Evolutionary conservation across 1,139 yeast species (phyloP).

Genomic region (Debaryomyces coudertii): DNA sequence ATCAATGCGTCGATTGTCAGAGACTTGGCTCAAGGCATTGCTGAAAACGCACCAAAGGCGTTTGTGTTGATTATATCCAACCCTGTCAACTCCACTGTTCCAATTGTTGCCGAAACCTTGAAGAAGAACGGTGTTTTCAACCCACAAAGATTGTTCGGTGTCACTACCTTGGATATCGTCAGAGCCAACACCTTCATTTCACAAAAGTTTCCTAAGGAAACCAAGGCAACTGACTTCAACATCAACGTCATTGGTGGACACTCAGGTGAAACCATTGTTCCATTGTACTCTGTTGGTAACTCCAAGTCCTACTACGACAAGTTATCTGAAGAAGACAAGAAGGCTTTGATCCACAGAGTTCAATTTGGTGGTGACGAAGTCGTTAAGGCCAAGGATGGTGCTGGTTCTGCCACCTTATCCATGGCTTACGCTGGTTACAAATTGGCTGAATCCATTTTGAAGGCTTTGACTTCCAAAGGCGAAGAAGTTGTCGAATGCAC

Average conservation of each 20-base stretch:
- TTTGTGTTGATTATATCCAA: slow-evolving; percentile 86
- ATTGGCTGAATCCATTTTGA: slow-evolving; percentile 85
- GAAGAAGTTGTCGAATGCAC: slow-evolving; percentile 76
- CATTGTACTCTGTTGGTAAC: slow-evolving; percentile 69
- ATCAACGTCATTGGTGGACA: slow-evolving; percentile 94
- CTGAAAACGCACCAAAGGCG: slow-evolving; percentile 86
- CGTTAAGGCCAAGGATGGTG: slow-evolving; percentile 97
- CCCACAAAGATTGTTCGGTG: slow-evolving; percentile 93
- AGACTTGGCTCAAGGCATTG: slow-evolving; percentile 87
- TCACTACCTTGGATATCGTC: slow-evolving; percentile 92
- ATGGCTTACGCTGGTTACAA: slow-evolving; percentile 99
- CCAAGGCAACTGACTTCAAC: slow-evolving; percentile 73
- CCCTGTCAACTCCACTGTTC: slow-evolving; percentile 98
- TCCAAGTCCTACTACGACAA: slow-evolving; percentile 50
- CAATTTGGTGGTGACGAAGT: slow-evolving; percentile 99
- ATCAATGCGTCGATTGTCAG: slow-evolving; percentile 96
- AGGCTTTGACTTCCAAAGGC: slow-evolving; percentile 56
- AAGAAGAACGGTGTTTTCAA: slow-evolving; percentile 85
- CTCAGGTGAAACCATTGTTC: slow-evolving; percentile 97
- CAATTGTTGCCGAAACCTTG: slow-evolving; percentile 94
- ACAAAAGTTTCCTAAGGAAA: slow-evolving; percentile 52
- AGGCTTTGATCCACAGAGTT: slow-evolving; percentile 85
- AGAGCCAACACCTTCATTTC: slow-evolving; percentile 93
- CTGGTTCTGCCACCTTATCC: slow-evolving; percentile 97
- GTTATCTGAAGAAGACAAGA: slow-evolving; percentile 57